phyloP scores from a whole-genome alignment of 306 rosid genomes.

The Crotalaria pallida region DNA sequence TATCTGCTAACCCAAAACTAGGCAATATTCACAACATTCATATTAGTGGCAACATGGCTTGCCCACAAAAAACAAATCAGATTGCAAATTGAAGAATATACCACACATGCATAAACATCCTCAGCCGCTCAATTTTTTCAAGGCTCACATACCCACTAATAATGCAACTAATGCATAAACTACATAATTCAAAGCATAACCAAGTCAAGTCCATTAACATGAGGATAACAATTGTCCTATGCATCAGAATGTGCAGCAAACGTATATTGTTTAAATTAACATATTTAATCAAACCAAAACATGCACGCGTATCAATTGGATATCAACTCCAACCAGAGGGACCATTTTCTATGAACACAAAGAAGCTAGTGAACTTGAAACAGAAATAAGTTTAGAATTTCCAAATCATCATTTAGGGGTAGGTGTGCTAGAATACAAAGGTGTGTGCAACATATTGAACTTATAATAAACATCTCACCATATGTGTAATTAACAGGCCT shows the following conservation, averaged over 20 bases:
- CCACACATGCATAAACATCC: slow-evolving; percentile 12
- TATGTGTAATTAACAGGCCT: slow-evolving; percentile 59
- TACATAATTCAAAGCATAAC: not conserved
- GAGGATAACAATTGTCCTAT: not conserved
- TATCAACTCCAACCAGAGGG: not conserved
- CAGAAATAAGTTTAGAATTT: not conserved
- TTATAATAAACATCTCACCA: slow-evolving; percentile 37
- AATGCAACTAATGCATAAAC: not conserved
- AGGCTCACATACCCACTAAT: not conserved
- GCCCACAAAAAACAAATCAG: not conserved
- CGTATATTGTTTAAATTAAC: not conserved
- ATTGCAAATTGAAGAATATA: not conserved
- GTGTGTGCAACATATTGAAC: not conserved
- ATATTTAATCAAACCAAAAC: not conserved
- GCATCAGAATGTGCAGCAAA: not conserved
- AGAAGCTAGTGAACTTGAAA: not conserved
- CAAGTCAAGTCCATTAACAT: not conserved
- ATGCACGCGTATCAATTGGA: not conserved
- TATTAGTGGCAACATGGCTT: not conserved
- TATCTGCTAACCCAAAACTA: not conserved
- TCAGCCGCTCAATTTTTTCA: not conserved
- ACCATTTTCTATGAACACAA: not conserved
- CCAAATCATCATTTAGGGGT: not conserved
- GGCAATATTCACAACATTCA: not conserved
- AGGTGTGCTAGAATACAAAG: not conserved